Conservation (phyloP, 192 early-diverging fungal genomes). For the Dissophora globulifera region DNA sequence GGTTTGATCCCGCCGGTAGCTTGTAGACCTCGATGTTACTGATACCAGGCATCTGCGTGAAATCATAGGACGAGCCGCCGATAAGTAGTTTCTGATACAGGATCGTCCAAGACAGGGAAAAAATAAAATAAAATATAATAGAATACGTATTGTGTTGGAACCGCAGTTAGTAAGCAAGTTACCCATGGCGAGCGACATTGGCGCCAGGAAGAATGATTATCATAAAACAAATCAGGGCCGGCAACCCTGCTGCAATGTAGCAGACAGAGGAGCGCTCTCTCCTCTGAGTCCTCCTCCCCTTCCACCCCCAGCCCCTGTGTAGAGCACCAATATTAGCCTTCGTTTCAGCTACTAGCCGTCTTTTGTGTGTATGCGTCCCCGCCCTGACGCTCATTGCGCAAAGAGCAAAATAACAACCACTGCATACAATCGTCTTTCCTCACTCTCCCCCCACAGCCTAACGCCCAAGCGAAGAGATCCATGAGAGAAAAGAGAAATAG, state of each 20-base stretch:
- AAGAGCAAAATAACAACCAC: no score
- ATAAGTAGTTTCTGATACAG: conserved; percentile 51
- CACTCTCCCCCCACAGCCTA: no score
- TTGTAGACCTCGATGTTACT: conserved; percentile 41
- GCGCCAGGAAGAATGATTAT: conserved; percentile 5
- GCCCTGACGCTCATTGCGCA: conserved; percentile 1
- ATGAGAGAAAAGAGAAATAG: no score
- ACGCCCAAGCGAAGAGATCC: no score
- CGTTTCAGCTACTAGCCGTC: conserved; percentile 3
- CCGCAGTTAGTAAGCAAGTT: no score
- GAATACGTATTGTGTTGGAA: background rate
- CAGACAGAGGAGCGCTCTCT: background rate
- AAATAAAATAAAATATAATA: no score
- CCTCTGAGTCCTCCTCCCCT: background rate
- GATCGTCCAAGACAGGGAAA: no score
- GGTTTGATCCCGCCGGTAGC: conserved; percentile 22
- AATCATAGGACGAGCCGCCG: conserved; percentile 23
- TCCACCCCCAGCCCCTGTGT: background rate
- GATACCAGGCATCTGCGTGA: conserved; percentile 29
- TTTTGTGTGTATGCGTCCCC: background rate
- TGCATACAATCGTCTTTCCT: background rate
- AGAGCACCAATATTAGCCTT: conserved; percentile 9
- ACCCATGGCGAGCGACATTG: no score
- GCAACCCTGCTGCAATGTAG: no score
- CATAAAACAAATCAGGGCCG: conserved; percentile 4